Conservation (phyloP, 441 rosid genomes). For the Pelargonium cotyledonis region DNA sequence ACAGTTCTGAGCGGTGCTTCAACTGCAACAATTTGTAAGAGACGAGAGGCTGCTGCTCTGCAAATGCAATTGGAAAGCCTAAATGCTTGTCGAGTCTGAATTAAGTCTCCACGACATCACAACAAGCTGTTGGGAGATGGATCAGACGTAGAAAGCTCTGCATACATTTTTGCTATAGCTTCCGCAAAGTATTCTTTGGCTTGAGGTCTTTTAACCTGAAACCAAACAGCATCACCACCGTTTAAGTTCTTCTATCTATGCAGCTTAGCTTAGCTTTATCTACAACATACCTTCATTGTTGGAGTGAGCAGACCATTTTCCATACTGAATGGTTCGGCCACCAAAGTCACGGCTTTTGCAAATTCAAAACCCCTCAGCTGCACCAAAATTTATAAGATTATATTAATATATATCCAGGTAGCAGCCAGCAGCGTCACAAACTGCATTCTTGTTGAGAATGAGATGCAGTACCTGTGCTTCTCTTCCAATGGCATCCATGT, state of each 20-base stretch:
- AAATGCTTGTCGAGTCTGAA: background rate
- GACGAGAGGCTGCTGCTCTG: too few species aligned
- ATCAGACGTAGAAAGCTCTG: constrained; percentile 54
- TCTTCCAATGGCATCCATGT: constrained; percentile 77
- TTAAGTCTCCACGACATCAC: background rate
- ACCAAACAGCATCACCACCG: constrained; percentile 15
- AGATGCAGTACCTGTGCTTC: constrained; percentile 68
- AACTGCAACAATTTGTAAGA: too few species aligned
- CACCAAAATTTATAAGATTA: constrained; percentile 6
- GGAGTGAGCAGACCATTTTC: constrained; percentile 93
- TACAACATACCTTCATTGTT: constrained; percentile 68
- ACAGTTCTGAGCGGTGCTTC: too few species aligned
- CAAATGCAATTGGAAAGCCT: background rate
- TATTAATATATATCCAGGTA: background rate
- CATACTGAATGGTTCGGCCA: constrained; percentile 68
- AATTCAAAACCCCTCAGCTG: constrained; percentile 98
- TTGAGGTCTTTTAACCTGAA: constrained; percentile 91
- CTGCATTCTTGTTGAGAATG: background rate
- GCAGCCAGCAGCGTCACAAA: background rate
- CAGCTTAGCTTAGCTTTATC: too few species aligned
- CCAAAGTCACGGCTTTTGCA: constrained; percentile 80
- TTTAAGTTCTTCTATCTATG: constrained; percentile 21
- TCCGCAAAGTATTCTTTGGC: constrained; percentile 75
- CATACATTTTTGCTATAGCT: constrained; percentile 68
- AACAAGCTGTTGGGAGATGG: constrained; percentile 21